Evolutionary conservation across 257 asterid species (phyloP), one percentile per base, ranked within the genome.

Genomic region (Solanum pinnatisectum): DNA sequence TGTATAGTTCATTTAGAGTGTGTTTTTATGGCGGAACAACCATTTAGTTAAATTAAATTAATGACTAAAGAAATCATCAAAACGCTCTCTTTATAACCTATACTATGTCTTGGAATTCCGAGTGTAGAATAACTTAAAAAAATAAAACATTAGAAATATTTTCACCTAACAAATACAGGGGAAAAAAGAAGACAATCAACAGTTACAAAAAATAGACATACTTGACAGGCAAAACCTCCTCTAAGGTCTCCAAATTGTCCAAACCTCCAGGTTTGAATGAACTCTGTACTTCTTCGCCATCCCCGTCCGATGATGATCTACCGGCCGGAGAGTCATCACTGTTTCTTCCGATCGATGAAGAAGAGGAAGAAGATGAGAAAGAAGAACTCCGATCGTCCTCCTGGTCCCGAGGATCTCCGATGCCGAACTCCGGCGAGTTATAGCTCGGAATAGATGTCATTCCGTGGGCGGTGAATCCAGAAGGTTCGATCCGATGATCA

Each of bases 281-380:
- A 68, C 94, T 92, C 90, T 90, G 91, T 77, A 92, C 93, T 89
- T 92, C 93, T 85, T 90, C 92, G 10, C 86, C 91, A 77, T 83
- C 90, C 36, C 73, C 91, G 44, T 40, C 83, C 13, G 89, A 87
- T 6, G 87, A 88, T 9, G 84, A 72, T 60, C 84, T 32, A 32
- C 84, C 84, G 10, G 36, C 88, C 72, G 83, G 88, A 44, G 84
- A 89, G 7, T 89, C 93, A 23, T 92, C 93, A 77, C 92, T 90
- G 27, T 91, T 92, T 86, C 85, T 90, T 84, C 93, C 92, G 73
- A 91, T 88, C n/a, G 88, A 86, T 36, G 88, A 86, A 33, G 59
- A 70, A 3, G 83, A 71, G 20, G 88, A 71, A 27, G 88, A 71
- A 59, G 71, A 46, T 39, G 71, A 37, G 9, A 33, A 56, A 39